phyloP scores from a whole-genome alignment of 148 eudicot genomes.

The Arbutus unedo region DNA sequence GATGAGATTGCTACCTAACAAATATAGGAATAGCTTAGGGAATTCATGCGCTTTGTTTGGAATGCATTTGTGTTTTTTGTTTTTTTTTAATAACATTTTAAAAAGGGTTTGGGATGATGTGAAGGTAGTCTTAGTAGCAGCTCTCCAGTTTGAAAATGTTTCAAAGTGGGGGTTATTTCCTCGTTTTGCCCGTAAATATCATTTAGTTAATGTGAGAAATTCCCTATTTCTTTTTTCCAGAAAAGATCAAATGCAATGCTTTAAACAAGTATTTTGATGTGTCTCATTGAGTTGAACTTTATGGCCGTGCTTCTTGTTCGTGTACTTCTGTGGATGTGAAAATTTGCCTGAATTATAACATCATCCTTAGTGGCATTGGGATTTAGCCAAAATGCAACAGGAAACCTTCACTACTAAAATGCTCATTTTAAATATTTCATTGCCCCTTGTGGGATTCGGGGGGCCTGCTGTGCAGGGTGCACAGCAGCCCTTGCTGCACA shows the following conservation, averaged over 20 bases:
- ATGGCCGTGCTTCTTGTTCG: not conserved
- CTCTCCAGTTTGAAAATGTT: not conserved
- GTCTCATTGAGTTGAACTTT: not conserved
- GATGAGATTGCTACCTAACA: slow-evolving; percentile 53
- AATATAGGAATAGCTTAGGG: not conserved
- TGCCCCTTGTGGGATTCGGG: too few relatives aligned
- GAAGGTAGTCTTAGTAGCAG: not conserved
- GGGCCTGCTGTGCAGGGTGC: too few relatives aligned
- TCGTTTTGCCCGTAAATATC: not conserved
- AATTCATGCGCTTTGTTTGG: not conserved
- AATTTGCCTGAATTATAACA: too few relatives aligned
- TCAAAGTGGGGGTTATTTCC: not conserved
- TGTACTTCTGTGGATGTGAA: too few relatives aligned
- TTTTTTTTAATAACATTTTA: not conserved
- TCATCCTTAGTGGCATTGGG: too few relatives aligned
- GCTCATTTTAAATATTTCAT: too few relatives aligned
- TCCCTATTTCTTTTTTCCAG: not conserved
- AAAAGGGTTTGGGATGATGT: not conserved
- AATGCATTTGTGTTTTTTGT: not conserved
- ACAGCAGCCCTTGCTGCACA: too few relatives aligned
- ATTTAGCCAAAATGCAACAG: too few relatives aligned
- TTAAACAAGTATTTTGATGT: not conserved
- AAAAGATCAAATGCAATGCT: not conserved
- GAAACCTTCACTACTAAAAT: too few relatives aligned
- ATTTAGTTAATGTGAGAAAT: not conserved